Percentiles rank a stretch among this genome's conserved stretches.
Evolutionary conservation across 208 protist genomes (phyloP).

Genomic region (Trypanosoma melophagium): DNA sequence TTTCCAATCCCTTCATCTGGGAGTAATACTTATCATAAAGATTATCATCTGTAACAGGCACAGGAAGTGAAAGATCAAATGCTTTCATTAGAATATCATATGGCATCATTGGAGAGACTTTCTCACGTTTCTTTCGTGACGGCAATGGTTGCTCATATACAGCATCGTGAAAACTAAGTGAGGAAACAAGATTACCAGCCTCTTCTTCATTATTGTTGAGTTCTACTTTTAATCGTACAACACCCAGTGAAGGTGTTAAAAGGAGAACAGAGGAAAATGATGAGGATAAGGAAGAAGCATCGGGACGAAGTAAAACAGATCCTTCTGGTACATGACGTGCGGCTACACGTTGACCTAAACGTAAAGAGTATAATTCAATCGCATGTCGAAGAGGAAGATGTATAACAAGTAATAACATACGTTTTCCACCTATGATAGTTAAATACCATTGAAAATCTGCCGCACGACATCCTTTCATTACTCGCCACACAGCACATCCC

Average conservation of each 20-base stretch:
- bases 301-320: conserved; percentile 49
- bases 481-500: conserved; percentile 43
- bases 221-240: conserved; percentile 23
- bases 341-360: conserved; percentile 51
- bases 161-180: neutral
- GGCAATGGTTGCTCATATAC: neutral
- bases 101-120: conserved; percentile 4
- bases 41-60: conserved; percentile 14
- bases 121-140: neutral
- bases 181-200: neutral
- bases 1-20: conserved; percentile 34
- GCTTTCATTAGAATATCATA: conserved; percentile 19
- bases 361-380: conserved; percentile 73
- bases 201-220: conserved; percentile 12
- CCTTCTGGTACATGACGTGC: conserved; percentile 56
- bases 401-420: conserved; percentile 60
- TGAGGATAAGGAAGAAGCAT: conserved; percentile 1
- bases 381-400: conserved; percentile 66
- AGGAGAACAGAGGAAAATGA: conserved; percentile 19
- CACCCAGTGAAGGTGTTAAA: conserved; percentile 24
- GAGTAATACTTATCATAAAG: conserved; percentile 36
- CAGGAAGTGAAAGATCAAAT: conserved; percentile 13
- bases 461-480: conserved; percentile 71
- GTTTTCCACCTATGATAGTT: conserved; percentile 30
- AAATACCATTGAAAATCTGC: conserved; percentile 76